Evolutionary conservation across 257 asterid species (phyloP).

Genomic region (Jaltomata sinuosa): DNA sequence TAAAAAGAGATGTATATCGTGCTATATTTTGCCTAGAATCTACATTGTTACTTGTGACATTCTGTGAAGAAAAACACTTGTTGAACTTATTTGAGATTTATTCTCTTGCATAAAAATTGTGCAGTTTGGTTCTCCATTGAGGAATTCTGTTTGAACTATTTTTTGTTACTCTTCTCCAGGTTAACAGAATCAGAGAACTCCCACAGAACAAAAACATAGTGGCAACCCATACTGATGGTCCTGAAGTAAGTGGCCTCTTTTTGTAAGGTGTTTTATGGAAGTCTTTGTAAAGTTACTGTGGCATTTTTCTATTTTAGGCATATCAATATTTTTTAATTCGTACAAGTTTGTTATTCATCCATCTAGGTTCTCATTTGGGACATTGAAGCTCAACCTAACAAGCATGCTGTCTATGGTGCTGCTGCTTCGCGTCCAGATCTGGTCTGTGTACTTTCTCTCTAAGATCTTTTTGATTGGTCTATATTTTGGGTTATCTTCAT

Average conservation of each 20-base stretch:
- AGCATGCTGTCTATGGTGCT: conserved; percentile 86
- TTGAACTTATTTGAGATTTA: background rate
- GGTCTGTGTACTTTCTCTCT: conserved; percentile 29
- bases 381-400: conserved; percentile 88
- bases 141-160: background rate
- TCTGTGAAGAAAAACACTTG: background rate
- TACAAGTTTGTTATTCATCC: conserved; percentile 1
- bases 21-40: background rate
- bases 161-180: conserved; percentile 32
- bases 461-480: background rate
- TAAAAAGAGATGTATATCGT: background rate
- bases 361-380: conserved; percentile 94
- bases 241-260: conserved; percentile 60
- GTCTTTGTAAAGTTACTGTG: background rate
- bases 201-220: conserved; percentile 87
- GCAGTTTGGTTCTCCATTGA: background rate
- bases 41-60: background rate
- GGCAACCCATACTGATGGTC: conserved; percentile 93
- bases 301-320: background rate
- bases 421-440: conserved; percentile 83
- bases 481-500: background rate
- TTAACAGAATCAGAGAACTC: conserved; percentile 93
- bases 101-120: background rate
- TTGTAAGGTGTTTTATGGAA: background rate
- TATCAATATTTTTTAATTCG: background rate